A percentile compares a stretch with the other conserved stretches of the same genome.
Conservation (phyloP, 1,284 basidiomycete species). For the Uromyces viciae-fabae region DNA sequence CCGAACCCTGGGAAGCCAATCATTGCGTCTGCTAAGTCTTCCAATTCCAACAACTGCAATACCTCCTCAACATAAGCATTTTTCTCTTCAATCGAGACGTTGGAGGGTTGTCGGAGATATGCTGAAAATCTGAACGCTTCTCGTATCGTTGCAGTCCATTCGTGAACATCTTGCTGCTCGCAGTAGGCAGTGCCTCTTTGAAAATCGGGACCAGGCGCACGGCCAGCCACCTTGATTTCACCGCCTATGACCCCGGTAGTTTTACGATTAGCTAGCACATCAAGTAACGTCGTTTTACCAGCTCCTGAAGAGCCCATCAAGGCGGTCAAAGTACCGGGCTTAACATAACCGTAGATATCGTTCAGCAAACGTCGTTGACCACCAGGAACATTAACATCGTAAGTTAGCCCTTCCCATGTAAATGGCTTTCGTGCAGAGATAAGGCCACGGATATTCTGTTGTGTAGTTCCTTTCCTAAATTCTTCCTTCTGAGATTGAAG, state of each 20-base stretch:
- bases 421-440: constrained; percentile 43
- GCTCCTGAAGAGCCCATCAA: constrained; percentile 55
- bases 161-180: constrained; percentile 61
- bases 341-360: constrained; percentile 59
- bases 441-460: constrained; percentile 12
- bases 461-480: constrained; percentile 2
- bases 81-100: constrained; percentile 59
- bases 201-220: constrained; percentile 58
- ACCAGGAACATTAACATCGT: constrained; percentile 57
- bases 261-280: constrained; percentile 60
- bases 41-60: constrained; percentile 59
- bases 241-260: constrained; percentile 52
- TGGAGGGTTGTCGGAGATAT: constrained; percentile 61
- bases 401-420: constrained; percentile 58
- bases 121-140: constrained; percentile 63
- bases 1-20: constrained; percentile 58
- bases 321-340: constrained; percentile 58
- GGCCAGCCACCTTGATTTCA: constrained; percentile 60
- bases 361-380: constrained; percentile 57
- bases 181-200: constrained; percentile 59
- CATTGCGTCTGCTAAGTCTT: constrained; percentile 58
- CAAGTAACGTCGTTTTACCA: constrained; percentile 59
- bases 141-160: constrained; percentile 68
- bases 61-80: constrained; percentile 61
- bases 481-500: constrained; percentile 61